Percentiles rank a stretch among this genome's conserved stretches.
Conservation (phyloP, 2,329 filamentous ascomycete genomes). For the Cytospora paraplurivora region DNA sequence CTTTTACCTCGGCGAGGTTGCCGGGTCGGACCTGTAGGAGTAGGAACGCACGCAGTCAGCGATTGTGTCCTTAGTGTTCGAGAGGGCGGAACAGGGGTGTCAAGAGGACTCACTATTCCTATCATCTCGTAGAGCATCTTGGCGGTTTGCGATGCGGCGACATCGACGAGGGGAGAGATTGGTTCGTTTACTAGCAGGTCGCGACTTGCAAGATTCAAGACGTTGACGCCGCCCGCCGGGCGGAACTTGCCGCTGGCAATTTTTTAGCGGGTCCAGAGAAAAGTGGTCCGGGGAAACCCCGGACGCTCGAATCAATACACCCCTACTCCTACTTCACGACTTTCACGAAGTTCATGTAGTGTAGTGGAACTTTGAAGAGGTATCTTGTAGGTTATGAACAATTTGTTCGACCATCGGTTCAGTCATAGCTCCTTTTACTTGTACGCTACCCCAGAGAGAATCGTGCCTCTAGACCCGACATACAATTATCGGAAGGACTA, state of each 20-base stretch:
- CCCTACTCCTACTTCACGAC: too few species aligned
- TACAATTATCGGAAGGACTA: too few species aligned
- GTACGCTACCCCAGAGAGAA: too few species aligned
- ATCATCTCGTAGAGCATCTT: conserved; percentile 97
- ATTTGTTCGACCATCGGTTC: too few species aligned
- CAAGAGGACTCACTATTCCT: conserved; percentile 72
- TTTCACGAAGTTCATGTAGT: too few species aligned
- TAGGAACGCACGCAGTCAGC: neutral
- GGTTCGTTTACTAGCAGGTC: neutral
- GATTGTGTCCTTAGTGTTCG: too few species aligned
- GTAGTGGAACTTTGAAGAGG: too few species aligned
- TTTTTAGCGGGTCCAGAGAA: conserved; percentile 17
- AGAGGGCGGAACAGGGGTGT: neutral
- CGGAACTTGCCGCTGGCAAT: conserved; percentile 21
- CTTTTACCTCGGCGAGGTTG: conserved; percentile 89
- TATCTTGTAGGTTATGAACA: too few species aligned
- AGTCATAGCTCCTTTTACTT: too few species aligned
- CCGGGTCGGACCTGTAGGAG: conserved; percentile 79
- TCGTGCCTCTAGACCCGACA: too few species aligned
- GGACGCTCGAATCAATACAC: neutral
- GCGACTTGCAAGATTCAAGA: neutral
- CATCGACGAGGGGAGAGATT: conserved; percentile 13
- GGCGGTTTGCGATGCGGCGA: conserved; percentile 29
- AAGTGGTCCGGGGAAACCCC: neutral
- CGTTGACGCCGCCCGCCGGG: conserved; percentile 1